Conservation (phyloP, 371 early-diverging fungal species). For the Zopfochytrium polystomum region DNA sequence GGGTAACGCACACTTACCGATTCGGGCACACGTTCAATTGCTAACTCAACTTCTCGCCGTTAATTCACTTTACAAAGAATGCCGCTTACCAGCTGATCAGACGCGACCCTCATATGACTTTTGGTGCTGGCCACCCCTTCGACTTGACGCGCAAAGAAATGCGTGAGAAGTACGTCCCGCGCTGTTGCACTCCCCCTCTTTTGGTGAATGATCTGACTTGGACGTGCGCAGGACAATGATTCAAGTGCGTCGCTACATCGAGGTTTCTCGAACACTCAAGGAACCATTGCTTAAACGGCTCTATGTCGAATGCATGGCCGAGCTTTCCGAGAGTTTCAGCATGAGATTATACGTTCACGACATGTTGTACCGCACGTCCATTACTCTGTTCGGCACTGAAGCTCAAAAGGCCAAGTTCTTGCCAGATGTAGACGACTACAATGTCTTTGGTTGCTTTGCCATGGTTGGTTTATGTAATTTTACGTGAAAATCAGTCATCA, state of each 20-base stretch:
- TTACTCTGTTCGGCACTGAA: conserved; percentile 57
- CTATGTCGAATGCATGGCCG: conserved; percentile 11
- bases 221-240: conserved; percentile 9
- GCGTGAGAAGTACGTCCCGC: conserved; percentile 55
- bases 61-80: conserved; percentile 5
- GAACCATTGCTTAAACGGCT: background rate
- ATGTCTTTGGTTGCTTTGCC: conserved; percentile 65
- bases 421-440: conserved; percentile 50
- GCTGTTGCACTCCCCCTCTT: background rate
- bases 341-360: conserved; percentile 66
- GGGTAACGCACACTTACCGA: conserved; percentile 12
- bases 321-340: conserved; percentile 59
- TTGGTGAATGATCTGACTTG: conserved; percentile 16
- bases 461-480: conserved; percentile 47
- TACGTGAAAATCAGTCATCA: background rate
- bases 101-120: conserved; percentile 57
- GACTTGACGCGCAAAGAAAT: conserved; percentile 57
- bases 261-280: background rate
- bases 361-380: conserved; percentile 54
- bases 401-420: conserved; percentile 60
- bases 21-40: conserved; percentile 17
- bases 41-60: background rate
- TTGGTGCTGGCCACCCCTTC: conserved; percentile 53
- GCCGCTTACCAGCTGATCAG: conserved; percentile 53
- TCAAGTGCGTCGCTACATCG: conserved; percentile 1